A percentile compares a stretch with the other conserved stretches of the same genome.
Evolutionary conservation across 306 rosid genomes (phyloP).

Genomic region (Corylus heterophylla): DNA sequence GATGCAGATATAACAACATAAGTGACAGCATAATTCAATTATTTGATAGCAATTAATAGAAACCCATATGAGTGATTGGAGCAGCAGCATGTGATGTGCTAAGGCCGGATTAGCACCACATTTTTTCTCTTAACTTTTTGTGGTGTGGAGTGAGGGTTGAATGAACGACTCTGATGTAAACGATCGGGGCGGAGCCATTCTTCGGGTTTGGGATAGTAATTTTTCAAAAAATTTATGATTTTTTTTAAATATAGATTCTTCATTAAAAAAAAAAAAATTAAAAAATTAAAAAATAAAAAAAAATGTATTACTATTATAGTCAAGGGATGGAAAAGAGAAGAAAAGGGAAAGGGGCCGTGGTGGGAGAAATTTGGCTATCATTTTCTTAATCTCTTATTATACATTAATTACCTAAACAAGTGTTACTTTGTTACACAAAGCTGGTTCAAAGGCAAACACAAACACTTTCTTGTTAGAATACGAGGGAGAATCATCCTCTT

Average conservation of each 20-base stretch:
- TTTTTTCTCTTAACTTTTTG: background rate
- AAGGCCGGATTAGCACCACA: background rate
- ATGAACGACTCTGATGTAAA: background rate
- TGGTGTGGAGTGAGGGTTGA: background rate
- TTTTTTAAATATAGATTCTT: too few species aligned
- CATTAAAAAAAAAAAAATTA: too few species aligned
- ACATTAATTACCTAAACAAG: conserved; percentile 3
- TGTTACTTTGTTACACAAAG: conserved; percentile 27
- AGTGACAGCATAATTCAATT: background rate
- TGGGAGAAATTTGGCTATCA: background rate
- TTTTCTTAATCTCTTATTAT: too few species aligned
- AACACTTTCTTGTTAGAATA: conserved; percentile 20
- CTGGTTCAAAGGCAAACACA: conserved; percentile 25
- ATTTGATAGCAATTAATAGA: background rate
- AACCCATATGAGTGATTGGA: background rate
- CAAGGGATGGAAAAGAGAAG: background rate
- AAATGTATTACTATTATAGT: too few species aligned
- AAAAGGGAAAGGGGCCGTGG: background rate
- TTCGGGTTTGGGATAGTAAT: too few species aligned
- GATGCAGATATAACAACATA: background rate
- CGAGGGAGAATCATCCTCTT: conserved; percentile 9
- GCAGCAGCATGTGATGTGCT: background rate
- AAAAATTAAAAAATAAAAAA: too few species aligned
- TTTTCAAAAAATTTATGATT: too few species aligned
- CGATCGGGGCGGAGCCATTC: background rate